These are phyloP conservation scores for Capsella rubella DNA, from an alignment of 441 rosid genomes.

Conservation along the genomic window DNA sequence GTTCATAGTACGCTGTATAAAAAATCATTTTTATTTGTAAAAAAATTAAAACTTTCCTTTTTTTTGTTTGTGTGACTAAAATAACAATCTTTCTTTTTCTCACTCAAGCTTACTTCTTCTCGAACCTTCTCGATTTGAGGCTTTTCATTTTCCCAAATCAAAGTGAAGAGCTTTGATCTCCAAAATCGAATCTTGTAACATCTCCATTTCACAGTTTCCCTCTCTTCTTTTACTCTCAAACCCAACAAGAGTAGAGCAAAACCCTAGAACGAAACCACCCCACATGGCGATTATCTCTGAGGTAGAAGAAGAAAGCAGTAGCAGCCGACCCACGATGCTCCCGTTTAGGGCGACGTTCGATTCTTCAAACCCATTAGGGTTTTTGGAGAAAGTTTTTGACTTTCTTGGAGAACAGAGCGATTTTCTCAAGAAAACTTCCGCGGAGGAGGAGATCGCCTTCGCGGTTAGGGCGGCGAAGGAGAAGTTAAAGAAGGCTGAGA, in stretches of 20 bases:
- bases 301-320: conserved; percentile 67
- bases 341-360: conserved; percentile 64
- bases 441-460: conserved; percentile 49
- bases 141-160: neutral
- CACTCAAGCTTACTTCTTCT: neutral
- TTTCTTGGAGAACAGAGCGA: conserved; percentile 71
- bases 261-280: conserved; percentile 8
- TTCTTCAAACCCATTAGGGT: conserved; percentile 65
- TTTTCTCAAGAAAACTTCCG: conserved; percentile 57
- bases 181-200: neutral
- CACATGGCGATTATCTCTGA: conserved; percentile 89
- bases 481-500: conserved; percentile 53
- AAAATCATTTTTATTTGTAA: no score
- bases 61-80: no score
- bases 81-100: no score
- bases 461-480: conserved; percentile 60
- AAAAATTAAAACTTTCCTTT: no score
- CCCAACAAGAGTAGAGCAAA: neutral
- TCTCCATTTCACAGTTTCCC: neutral
- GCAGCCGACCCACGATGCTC: conserved; percentile 50
- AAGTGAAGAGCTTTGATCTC: conserved; percentile 3
- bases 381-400: conserved; percentile 66
- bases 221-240: conserved; percentile 5
- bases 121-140: conserved; percentile 33
- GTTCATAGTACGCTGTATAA: neutral